These are phyloP conservation scores for Moesziomyces aphidis DNA, from an alignment of 1,284 basidiomycete genomes.

Conservation along the genomic window DNA sequence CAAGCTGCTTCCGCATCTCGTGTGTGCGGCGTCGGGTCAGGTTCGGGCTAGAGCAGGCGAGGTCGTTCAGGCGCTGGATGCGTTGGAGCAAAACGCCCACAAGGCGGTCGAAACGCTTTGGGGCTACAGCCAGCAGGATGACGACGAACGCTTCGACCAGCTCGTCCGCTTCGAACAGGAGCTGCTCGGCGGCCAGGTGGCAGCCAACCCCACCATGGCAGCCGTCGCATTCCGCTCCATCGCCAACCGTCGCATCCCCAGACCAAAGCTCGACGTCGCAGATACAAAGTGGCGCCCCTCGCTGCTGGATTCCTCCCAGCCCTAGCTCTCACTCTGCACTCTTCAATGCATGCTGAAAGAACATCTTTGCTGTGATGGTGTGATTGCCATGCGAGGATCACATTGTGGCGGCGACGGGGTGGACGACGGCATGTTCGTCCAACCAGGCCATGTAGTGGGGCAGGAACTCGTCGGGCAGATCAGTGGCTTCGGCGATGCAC, in stretches of 20 bases:
- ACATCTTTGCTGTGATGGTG: background rate
- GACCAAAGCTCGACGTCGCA: slow-evolving; percentile 23
- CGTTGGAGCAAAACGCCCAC: slow-evolving; percentile 39
- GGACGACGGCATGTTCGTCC: slow-evolving; percentile 85
- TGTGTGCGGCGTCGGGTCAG: slow-evolving; percentile 18
- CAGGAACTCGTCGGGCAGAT: slow-evolving; percentile 44
- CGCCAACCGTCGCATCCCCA: slow-evolving; percentile 27
- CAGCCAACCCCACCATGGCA: slow-evolving; percentile 19
- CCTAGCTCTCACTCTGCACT: background rate
- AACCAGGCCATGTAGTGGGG: slow-evolving; percentile 86
- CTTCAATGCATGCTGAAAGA: too few species aligned
- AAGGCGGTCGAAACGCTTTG: slow-evolving; percentile 37
- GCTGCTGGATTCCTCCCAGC: slow-evolving; percentile 14
- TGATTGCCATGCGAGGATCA: background rate
- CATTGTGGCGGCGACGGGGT: slow-evolving; percentile 38
- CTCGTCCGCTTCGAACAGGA: slow-evolving; percentile 35
- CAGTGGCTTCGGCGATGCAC: slow-evolving; percentile 39
- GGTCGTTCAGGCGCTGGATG: slow-evolving; percentile 25
- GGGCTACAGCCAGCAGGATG: slow-evolving; percentile 31
- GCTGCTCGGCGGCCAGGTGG: slow-evolving; percentile 22
- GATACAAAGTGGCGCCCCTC: slow-evolving; percentile 32
- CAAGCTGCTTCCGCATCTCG: slow-evolving; percentile 50
- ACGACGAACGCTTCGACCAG: slow-evolving; percentile 29
- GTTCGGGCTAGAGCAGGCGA: slow-evolving; percentile 24
- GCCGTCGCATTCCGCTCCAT: slow-evolving; percentile 22